Conservation (phyloP, 225 moss, liverwort and hornwort species). For the Bryum argenteum region DNA sequence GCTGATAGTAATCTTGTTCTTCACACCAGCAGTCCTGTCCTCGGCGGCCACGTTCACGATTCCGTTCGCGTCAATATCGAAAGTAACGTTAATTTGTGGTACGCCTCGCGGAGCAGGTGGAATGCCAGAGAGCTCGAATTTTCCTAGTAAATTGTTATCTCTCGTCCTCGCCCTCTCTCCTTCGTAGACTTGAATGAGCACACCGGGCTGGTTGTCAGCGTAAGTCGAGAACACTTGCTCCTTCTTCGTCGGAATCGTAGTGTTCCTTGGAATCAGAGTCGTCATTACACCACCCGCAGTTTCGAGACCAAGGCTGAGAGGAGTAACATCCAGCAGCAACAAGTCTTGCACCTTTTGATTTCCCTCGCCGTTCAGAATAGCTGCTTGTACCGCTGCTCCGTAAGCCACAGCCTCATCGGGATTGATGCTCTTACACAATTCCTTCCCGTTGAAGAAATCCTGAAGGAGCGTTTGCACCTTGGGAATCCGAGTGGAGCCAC, state of each 20-base stretch:
- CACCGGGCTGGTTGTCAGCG: conserved; percentile 35
- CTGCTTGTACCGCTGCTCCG: conserved; percentile 43
- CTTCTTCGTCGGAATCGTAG: conserved; percentile 36
- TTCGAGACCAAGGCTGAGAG: conserved; percentile 45
- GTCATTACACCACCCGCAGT: conserved; percentile 50
- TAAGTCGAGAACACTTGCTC: conserved; percentile 44
- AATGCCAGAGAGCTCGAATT: conserved; percentile 45
- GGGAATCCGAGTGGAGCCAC: conserved; percentile 47
- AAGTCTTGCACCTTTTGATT: conserved; percentile 41
- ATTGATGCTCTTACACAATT: conserved; percentile 48
- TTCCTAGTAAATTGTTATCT: conserved; percentile 41
- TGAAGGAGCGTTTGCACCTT: conserved; percentile 36
- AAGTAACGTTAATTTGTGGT: conserved; percentile 36
- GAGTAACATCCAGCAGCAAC: conserved; percentile 43
- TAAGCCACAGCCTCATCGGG: conserved; percentile 45
- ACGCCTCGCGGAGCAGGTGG: conserved; percentile 45
- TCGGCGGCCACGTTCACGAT: conserved; percentile 43
- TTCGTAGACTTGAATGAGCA: conserved; percentile 46
- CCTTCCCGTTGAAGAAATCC: conserved; percentile 47
- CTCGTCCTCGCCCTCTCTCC: conserved; percentile 42
- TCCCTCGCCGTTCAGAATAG: conserved; percentile 41
- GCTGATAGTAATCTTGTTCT: conserved; percentile 45
- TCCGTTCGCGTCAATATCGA: conserved; percentile 41
- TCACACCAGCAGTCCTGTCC: conserved; percentile 43
- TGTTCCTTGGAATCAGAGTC: conserved; percentile 35